phyloP scores from a whole-genome alignment of 768 basidiomycete species.

The Boletus pseudopeckii region DNA sequence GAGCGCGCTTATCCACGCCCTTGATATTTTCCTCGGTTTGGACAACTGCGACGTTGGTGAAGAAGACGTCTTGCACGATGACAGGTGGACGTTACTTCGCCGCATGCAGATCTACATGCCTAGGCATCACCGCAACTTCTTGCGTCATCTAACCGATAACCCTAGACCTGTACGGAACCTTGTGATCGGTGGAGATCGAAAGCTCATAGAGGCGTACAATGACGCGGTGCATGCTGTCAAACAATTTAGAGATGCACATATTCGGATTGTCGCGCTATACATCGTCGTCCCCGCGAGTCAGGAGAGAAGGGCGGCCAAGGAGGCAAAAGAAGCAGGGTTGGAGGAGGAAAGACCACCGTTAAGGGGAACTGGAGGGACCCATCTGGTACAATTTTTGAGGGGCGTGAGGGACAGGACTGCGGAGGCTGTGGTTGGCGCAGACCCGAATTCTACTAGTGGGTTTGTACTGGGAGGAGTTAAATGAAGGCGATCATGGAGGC shows the following conservation, averaged over 20 bases:
- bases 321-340: constrained; percentile 5
- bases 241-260: constrained; percentile 71
- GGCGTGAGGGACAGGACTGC: constrained; percentile 65
- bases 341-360: constrained; percentile 31
- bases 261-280: constrained; percentile 70
- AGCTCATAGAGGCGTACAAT: constrained; percentile 58
- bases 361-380: constrained; percentile 80
- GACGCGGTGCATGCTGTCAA: constrained; percentile 61
- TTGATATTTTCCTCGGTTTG: constrained; percentile 71
- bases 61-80: constrained; percentile 6
- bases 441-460: background rate
- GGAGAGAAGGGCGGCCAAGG: constrained; percentile 9
- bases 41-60: constrained; percentile 39
- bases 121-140: constrained; percentile 72
- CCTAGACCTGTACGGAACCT: constrained; percentile 61
- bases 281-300: constrained; percentile 64
- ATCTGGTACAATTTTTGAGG: constrained; percentile 73
- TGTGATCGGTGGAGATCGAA: constrained; percentile 33
- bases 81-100: constrained; percentile 48
- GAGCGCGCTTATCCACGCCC: constrained; percentile 69
- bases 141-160: constrained; percentile 58
- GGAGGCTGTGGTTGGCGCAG: constrained; percentile 34
- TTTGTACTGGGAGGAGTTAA: background rate
- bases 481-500: background rate
- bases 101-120: constrained; percentile 86